Conservation (phyloP, 805 yeast species). For the Lipomyces lipofer region DNA sequence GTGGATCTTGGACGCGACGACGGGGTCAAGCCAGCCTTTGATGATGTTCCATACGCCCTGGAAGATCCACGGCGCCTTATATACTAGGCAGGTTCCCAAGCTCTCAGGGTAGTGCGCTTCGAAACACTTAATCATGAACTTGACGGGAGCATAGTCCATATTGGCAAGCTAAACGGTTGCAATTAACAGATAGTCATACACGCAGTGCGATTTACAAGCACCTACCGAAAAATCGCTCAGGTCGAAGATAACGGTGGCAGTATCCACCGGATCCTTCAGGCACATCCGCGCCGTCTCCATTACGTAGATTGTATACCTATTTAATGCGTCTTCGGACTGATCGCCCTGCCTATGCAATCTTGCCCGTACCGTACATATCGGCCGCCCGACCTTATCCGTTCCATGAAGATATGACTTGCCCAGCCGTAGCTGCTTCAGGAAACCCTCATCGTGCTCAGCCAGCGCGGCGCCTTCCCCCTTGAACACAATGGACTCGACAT, state of each 20-base stretch:
- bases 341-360: slow-evolving; percentile 68
- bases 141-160: slow-evolving; percentile 91
- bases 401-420: slow-evolving; percentile 79
- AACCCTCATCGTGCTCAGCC: slow-evolving; percentile 48
- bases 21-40: slow-evolving; percentile 94
- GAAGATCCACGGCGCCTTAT: slow-evolving; percentile 97
- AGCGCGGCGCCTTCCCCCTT: slow-evolving; percentile 71
- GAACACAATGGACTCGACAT: slow-evolving; percentile 58
- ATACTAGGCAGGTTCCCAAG: slow-evolving; percentile 78
- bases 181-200: too few relatives aligned
- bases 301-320: slow-evolving; percentile 68
- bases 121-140: slow-evolving; percentile 82
- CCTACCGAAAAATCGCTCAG: slow-evolving; percentile 69
- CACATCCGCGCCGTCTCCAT: slow-evolving; percentile 83
- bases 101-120: slow-evolving; percentile 98
- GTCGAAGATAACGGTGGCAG: slow-evolving; percentile 83
- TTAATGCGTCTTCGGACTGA: slow-evolving; percentile 69
- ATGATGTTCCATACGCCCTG: slow-evolving; percentile 91
- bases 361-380: slow-evolving; percentile 80
- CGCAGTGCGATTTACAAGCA: too few relatives aligned
- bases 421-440: slow-evolving; percentile 53
- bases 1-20: slow-evolving; percentile 84
- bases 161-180: slow-evolving; percentile 64
- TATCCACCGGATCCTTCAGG: slow-evolving; percentile 72
- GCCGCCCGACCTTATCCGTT: slow-evolving; percentile 68